phyloP scores from a whole-genome alignment of 129 eudicot species.

The Arctium lappa region DNA sequence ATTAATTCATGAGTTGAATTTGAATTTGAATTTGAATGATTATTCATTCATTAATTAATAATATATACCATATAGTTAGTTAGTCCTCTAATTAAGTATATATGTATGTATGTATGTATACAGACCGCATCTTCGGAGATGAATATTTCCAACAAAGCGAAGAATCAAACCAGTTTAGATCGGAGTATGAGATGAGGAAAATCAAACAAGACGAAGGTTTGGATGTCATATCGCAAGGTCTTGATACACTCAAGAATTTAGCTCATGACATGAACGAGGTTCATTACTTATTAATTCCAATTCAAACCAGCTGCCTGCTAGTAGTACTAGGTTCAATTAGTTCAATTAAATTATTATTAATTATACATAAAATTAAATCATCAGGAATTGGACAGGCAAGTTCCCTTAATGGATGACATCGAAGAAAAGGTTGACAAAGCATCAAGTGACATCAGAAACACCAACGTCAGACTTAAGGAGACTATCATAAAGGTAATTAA shows the following conservation, averaged over 20 bases:
- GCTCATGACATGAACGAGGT: constrained; percentile 79
- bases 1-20: no score
- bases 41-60: no score
- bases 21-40: no score
- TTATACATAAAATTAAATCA: no score
- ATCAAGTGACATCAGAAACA: constrained; percentile 37
- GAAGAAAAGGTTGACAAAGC: constrained; percentile 63
- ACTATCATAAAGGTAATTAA: constrained; percentile 43
- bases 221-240: constrained; percentile 57
- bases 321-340: no score
- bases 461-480: constrained; percentile 55
- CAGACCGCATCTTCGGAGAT: constrained; percentile 42
- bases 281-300: not conserved
- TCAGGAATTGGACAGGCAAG: constrained; percentile 68
- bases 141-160: constrained; percentile 48
- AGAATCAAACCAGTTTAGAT: constrained; percentile 49
- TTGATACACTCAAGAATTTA: constrained; percentile 57
- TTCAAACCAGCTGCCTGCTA: no score
- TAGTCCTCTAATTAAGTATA: no score
- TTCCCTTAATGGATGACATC: constrained; percentile 60
- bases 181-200: constrained; percentile 58
- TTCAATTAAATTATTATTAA: no score
- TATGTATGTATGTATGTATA: not conserved
- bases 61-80: no score
- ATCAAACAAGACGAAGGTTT: constrained; percentile 68